Percentiles rank a stretch among this genome's conserved stretches.
Conservation (phyloP, 179 eudicot genomes). For the Silene coronaria region DNA sequence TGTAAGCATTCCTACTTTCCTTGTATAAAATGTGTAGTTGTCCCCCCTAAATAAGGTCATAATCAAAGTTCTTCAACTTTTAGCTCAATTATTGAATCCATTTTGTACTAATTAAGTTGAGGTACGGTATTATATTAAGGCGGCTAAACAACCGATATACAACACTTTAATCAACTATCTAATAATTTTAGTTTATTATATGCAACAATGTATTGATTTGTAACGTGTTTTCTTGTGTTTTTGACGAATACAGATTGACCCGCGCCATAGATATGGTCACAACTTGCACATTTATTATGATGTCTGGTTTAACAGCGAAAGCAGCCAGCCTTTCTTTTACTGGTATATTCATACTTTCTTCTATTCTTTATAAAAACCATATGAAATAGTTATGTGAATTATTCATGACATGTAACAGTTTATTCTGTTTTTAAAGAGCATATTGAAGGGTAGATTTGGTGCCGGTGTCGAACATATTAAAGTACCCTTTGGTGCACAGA, state of each 20-base stretch:
- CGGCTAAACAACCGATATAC: neutral
- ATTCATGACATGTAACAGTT: neutral
- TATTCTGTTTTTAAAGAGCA: too few species aligned
- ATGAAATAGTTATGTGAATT: too few species aligned
- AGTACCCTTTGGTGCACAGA: too few species aligned
- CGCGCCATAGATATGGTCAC: conserved; percentile 94
- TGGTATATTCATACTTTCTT: conserved; percentile 37
- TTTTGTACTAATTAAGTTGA: neutral
- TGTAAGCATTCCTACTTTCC: conserved; percentile 30
- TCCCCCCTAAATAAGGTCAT: neutral
- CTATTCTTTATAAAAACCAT: neutral
- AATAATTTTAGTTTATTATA: neutral
- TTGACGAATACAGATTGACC: conserved; percentile 59
- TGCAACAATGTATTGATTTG: neutral
- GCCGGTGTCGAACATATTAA: too few species aligned
- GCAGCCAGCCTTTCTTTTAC: conserved; percentile 86
- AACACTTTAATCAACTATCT: neutral
- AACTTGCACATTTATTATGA: conserved; percentile 79
- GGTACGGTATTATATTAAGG: neutral
- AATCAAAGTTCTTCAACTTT: neutral
- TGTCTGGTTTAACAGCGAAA: conserved; percentile 73
- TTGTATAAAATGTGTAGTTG: neutral
- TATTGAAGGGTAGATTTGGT: too few species aligned
- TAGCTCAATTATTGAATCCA: neutral
- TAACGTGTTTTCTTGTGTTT: conserved; percentile 8